phyloP scores from a whole-genome alignment of 2,329 filamentous ascomycete genomes.

The Atkinsonella hypoxylon region DNA sequence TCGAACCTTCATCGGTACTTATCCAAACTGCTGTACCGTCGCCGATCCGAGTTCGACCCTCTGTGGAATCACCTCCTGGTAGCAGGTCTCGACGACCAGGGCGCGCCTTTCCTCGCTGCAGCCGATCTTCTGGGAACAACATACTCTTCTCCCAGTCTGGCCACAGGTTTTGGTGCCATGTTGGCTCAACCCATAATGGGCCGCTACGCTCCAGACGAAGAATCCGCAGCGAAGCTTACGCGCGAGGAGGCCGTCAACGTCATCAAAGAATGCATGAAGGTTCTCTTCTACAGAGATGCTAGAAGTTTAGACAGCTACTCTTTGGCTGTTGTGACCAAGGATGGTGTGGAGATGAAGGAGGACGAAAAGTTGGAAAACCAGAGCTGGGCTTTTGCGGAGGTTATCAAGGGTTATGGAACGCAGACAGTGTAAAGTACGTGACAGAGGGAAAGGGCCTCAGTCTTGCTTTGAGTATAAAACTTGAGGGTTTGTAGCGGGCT shows the following conservation, averaged over 20 bases:
- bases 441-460: not conserved
- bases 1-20: conserved; percentile 96
- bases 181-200: conserved; percentile 88
- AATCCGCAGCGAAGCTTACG: conserved; percentile 55
- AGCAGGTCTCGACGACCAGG: conserved; percentile 69
- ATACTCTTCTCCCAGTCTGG: conserved; percentile 75
- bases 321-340: conserved; percentile 78
- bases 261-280: conserved; percentile 93
- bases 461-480: not conserved
- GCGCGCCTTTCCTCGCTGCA: conserved; percentile 78
- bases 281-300: conserved; percentile 93
- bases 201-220: conserved; percentile 73
- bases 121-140: conserved; percentile 90
- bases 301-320: conserved; percentile 86
- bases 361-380: conserved; percentile 83
- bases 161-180: conserved; percentile 88
- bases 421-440: conserved; percentile 42
- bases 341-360: conserved; percentile 75
- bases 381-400: conserved; percentile 96
- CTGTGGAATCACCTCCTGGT: conserved; percentile 95
- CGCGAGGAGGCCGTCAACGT: conserved; percentile 70
- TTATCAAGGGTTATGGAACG: conserved; percentile 88
- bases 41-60: conserved; percentile 90
- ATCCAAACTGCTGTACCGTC: conserved; percentile 88
- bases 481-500: not conserved